phyloP scores from a whole-genome alignment of 805 yeast genomes.

The Teunomyces aglyptinius region DNA sequence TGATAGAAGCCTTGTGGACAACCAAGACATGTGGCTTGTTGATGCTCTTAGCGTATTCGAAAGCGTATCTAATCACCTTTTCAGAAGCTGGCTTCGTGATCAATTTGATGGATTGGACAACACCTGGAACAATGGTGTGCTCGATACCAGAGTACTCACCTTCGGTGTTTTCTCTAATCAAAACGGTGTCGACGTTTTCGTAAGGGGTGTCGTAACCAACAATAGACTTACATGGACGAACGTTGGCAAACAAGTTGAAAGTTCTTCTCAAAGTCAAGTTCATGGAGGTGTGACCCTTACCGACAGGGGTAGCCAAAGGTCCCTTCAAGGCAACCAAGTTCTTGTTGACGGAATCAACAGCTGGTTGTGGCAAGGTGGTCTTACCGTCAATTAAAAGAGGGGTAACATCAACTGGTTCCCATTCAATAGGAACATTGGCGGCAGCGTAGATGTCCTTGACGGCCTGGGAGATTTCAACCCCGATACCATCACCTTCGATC shows the following conservation, averaged over 20 bases:
- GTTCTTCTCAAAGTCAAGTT: slow-evolving; percentile 97
- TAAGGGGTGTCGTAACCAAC: slow-evolving; percentile 92
- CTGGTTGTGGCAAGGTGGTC: slow-evolving; percentile 89
- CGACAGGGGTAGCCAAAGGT: slow-evolving; percentile 97
- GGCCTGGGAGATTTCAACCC: slow-evolving; percentile 90
- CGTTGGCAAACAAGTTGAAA: slow-evolving; percentile 93
- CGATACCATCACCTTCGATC: slow-evolving; percentile 99
- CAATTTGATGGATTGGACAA: slow-evolving; percentile 95
- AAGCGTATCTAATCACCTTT: slow-evolving; percentile 94
- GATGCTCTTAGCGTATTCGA: slow-evolving; percentile 89
- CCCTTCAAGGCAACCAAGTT: slow-evolving; percentile 96
- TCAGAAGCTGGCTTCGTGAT: slow-evolving; percentile 96
- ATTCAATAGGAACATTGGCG: slow-evolving; percentile 92
- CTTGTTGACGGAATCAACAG: slow-evolving; percentile 88
- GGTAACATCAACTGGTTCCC: slow-evolving; percentile 97
- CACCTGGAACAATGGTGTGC: slow-evolving; percentile 97
- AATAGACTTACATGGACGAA: slow-evolving; percentile 93
- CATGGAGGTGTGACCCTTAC: slow-evolving; percentile 97
- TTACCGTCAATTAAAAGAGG: slow-evolving; percentile 89
- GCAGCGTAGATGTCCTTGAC: slow-evolving; percentile 92
- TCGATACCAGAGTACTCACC: slow-evolving; percentile 99
- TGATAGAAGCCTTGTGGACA: slow-evolving; percentile 97
- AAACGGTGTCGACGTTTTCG: slow-evolving; percentile 85
- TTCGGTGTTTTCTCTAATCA: slow-evolving; percentile 98
- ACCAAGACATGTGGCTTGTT: slow-evolving; percentile 86